phyloP scores from a whole-genome alignment of 495 filamentous ascomycete species.

The Durotheca rogersii region DNA sequence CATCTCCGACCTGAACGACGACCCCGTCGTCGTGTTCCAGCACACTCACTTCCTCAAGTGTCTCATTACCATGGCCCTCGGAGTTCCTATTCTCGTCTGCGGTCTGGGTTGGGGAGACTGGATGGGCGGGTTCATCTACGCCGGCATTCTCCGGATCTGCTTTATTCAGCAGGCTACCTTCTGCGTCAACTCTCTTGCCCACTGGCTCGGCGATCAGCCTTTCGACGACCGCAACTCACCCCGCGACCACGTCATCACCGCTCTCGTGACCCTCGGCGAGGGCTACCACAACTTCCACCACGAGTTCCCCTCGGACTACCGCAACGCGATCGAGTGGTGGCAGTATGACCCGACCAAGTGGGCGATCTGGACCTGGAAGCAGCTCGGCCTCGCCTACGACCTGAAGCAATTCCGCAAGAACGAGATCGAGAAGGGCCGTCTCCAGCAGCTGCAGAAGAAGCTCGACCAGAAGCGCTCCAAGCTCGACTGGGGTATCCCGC shows the following conservation, averaged over 20 bases:
- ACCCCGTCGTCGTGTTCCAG: constrained; percentile 91
- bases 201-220: constrained; percentile 98
- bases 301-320: constrained; percentile 98
- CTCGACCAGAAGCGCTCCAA: constrained; percentile 90
- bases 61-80: constrained; percentile 82
- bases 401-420: constrained; percentile 97
- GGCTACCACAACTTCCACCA: constrained; percentile 99
- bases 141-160: constrained; percentile 93
- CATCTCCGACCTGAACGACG: constrained; percentile 94
- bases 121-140: constrained; percentile 90
- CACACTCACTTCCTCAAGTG: constrained; percentile 91
- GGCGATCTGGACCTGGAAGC: constrained; percentile 92
- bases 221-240: constrained; percentile 99
- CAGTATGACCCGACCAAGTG: constrained; percentile 99
- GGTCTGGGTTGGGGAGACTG: constrained; percentile 91
- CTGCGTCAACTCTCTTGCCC: constrained; percentile 98
- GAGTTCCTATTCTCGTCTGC: constrained; percentile 79
- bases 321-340: constrained; percentile 96
- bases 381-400: constrained; percentile 89
- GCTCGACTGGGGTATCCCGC: constrained; percentile 93
- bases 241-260: constrained; percentile 94
- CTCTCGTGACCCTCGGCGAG: constrained; percentile 92
- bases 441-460: constrained; percentile 99
- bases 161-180: constrained; percentile 98
- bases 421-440: constrained; percentile 97